Conservation (phyloP, 208 protist genomes). For the Leishmania mexicana region DNA sequence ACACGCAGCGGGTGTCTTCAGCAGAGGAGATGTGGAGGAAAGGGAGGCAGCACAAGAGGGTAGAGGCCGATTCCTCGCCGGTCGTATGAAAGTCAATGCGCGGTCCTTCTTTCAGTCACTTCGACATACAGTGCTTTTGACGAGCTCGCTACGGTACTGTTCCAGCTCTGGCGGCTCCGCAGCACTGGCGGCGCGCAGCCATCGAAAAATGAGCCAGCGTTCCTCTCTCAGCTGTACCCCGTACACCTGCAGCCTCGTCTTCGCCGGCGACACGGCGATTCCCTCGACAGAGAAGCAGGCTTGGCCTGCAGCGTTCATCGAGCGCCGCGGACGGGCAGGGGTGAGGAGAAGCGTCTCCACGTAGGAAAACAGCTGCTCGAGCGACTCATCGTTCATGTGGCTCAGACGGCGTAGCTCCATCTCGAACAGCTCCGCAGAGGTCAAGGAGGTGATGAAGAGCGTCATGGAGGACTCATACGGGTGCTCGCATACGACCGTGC, state of each 20-base stretch:
- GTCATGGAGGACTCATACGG: constrained; percentile 41
- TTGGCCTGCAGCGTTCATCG: constrained; percentile 30
- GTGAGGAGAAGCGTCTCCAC: constrained; percentile 40
- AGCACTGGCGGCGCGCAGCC: constrained; percentile 32
- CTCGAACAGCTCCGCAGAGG: constrained; percentile 37
- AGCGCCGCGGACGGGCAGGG: constrained; percentile 8
- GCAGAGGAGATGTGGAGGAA: not conserved
- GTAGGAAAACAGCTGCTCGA: constrained; percentile 29
- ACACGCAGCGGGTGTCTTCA: not conserved
- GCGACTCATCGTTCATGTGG: constrained; percentile 11
- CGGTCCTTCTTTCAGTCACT: not conserved
- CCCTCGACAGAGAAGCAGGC: constrained; percentile 36
- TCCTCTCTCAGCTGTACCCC: constrained; percentile 28
- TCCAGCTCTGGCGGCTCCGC: constrained; percentile 41
- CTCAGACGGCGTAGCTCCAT: constrained; percentile 51
- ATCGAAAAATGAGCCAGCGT: constrained; percentile 55
- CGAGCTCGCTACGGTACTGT: constrained; percentile 41
- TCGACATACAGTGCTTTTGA: constrained; percentile 24
- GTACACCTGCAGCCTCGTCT: constrained; percentile 45
- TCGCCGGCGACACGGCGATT: constrained; percentile 23
- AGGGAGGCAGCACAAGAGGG: no score
- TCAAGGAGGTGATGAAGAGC: constrained; percentile 35
- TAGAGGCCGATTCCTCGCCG: not conserved
- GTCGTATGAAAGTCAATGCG: not conserved
- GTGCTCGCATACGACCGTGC: constrained; percentile 58